Base-by-base conservation (phyloP, 495 filamentous ascomycete genomes). In the Aspergillus asperescens region DNA sequence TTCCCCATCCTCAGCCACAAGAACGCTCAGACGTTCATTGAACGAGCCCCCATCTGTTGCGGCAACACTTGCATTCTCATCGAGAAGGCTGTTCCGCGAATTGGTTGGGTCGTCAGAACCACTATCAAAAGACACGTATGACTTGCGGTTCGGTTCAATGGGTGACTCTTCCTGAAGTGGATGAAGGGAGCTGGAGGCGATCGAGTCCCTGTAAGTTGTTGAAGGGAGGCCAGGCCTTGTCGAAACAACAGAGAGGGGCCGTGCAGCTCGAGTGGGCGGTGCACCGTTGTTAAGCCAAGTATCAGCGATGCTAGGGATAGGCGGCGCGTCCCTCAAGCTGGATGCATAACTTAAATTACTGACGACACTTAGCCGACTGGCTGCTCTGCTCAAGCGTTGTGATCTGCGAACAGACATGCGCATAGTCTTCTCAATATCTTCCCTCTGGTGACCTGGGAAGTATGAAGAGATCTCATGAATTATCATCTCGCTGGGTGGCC, bases 401-500 rank as follows among this genome's bases (percentile, higher is more conserved):
- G 93, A 97, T 63, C 93, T 81, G 38, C 93, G 80, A 59, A 95
- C 84, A 1, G 90, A 95, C 70, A 95, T 81, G 32, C 90, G 86
- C 56, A 95, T 89, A 0, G 93, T 96, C 60, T 89, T 81, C 61
- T 96, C 94, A 54, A 99, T 94, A 50, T 90, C 88, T 63, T 95
- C 89, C 45, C 86, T 82, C 31, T 89, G 84, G 62, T 96, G 90
- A 59, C 95, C 91, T 1, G 93, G 93, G 79, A 99, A 99, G 72
- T 96, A 99, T 6, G 91, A 91, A 10, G 87, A 87, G 34, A 97
- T 77, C 64, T 99, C 93, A 23, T 90, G 90, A 40, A 91, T 93
- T 62, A 99, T 97, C 72, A 99, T 78, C 72, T 97, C 94, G 66
- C 90, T 96, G 3, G 94, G 94, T 15, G 93, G 93, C 61, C 93